These are phyloP conservation scores for Saururus chinensis DNA, from an alignment of 164 flowering plant species.

Conservation along the genomic window DNA sequence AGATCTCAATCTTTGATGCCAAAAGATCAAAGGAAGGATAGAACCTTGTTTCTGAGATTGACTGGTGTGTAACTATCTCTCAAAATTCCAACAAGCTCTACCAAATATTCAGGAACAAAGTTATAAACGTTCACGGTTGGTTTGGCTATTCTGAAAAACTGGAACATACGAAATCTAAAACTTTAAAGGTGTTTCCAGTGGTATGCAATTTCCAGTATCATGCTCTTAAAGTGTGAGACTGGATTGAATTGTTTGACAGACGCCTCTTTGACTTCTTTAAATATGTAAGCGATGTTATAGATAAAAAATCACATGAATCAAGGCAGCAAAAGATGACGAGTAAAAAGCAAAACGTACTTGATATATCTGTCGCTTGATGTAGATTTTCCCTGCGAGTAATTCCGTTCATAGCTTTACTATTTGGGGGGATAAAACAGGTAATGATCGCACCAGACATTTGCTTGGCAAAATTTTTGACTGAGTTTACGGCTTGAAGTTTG, in stretches of 20 bases:
- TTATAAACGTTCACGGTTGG: neutral
- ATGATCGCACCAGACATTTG: constrained; percentile 16
- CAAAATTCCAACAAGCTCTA: neutral
- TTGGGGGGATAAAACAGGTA: constrained; percentile 3
- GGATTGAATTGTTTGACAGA: neutral
- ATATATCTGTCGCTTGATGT: constrained; percentile 1
- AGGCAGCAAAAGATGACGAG: neutral
- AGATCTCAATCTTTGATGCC: too few relatives aligned
- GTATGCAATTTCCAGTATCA: neutral
- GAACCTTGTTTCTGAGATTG: too few relatives aligned
- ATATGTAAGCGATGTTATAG: too few relatives aligned
- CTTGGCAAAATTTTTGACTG: constrained; percentile 18
- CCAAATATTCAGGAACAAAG: neutral
- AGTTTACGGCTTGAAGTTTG: constrained; percentile 1
- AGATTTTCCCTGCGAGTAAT: neutral
- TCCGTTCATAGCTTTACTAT: neutral
- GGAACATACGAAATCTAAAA: neutral
- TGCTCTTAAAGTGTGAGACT: neutral
- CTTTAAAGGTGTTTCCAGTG: too few relatives aligned
- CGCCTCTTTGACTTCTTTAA: neutral
- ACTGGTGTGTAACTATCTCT: neutral
- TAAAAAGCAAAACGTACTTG: constrained; percentile 20
- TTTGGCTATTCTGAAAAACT: neutral
- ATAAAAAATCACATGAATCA: too few relatives aligned
- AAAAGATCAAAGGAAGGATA: too few relatives aligned